Evolutionary conservation across 768 basidiomycete genomes (phyloP), one percentile per base, ranked within the genome.

Genomic region (Leccinum pellstonianum): DNA sequence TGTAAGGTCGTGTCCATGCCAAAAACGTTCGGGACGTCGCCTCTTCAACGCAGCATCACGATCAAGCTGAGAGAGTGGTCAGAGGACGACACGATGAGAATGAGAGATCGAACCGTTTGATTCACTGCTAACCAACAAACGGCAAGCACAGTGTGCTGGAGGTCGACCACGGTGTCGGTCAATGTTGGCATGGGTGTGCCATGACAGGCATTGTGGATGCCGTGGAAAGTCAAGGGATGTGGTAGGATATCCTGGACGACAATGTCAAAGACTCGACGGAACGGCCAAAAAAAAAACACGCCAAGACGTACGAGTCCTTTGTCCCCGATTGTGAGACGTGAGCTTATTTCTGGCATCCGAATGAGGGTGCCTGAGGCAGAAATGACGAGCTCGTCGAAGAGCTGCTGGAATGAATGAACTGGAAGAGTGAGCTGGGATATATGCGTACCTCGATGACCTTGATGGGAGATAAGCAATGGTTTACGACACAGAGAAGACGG

Each of bases 41-140:
- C 84, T 81, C 12, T 73, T 73, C 62, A 84, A 80, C 8, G 89
- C 86, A 23, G 80, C 76, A 33, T 74, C 67, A 7, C 78, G 76
- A 58, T 84, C 79, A n/a, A 95, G 79, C 93, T 95, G 60, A 21
- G 19, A 33, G 31, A 15, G 37, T 11, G 31, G 43, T 65, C 43
- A 65, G 56, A 53, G 9, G 11, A 57, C 21, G 33, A 58, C 52
- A 41, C 2, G 12, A 19, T 54, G 12, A 43, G 0, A 49, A 1
- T 4, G 21, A 54, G 21, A 14, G 14, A 31, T 70, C 86, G 56
- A 68, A 92, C 93, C 55, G 83, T 81, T 78, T 96, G 94, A 62
- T 93, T 94, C 55, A 96, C 76, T 19, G 92, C 94, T 5, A 94
- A 79, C 94, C 94, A 96, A 52, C 86, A 82, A 50, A 96, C 77